phyloP scores from a whole-genome alignment of 2,329 filamentous ascomycete species.

The Ilyonectria destructans region DNA sequence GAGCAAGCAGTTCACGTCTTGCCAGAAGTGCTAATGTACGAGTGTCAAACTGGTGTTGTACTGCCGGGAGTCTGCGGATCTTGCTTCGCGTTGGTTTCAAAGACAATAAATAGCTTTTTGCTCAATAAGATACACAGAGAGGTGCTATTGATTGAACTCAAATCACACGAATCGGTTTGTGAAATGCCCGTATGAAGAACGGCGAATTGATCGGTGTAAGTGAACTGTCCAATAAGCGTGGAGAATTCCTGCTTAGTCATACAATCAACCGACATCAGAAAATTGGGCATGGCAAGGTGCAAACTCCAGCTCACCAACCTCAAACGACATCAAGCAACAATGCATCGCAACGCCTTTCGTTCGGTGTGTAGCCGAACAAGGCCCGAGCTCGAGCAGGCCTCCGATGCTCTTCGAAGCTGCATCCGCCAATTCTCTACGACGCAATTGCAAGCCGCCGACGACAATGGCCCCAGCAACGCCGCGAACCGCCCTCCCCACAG shows the following conservation, averaged over 20 bases:
- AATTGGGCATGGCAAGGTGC: conserved; percentile 40
- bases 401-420: conserved; percentile 52
- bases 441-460: conserved; percentile 53
- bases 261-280: conserved; percentile 32
- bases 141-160: conserved; percentile 29
- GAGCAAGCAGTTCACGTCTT: conserved; percentile 20
- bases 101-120: conserved; percentile 42
- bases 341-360: conserved; percentile 59
- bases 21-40: conserved; percentile 38
- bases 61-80: conserved; percentile 39
- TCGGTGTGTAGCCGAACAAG: conserved; percentile 56
- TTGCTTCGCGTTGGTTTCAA: conserved; percentile 41
- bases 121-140: conserved; percentile 38
- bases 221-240: conserved; percentile 40
- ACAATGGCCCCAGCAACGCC: conserved; percentile 39
- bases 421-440: conserved; percentile 59
- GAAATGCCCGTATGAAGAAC: neutral
- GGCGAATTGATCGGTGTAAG: conserved; percentile 10
- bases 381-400: conserved; percentile 54
- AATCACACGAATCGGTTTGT: neutral
- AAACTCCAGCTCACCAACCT: conserved; percentile 37
- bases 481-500: conserved; percentile 48
- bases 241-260: conserved; percentile 45
- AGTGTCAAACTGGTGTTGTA: conserved; percentile 34
- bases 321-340: conserved; percentile 47